These are phyloP conservation scores for Corymbia maculata DNA, from an alignment of 345 rosid species.

Conservation along the genomic window DNA sequence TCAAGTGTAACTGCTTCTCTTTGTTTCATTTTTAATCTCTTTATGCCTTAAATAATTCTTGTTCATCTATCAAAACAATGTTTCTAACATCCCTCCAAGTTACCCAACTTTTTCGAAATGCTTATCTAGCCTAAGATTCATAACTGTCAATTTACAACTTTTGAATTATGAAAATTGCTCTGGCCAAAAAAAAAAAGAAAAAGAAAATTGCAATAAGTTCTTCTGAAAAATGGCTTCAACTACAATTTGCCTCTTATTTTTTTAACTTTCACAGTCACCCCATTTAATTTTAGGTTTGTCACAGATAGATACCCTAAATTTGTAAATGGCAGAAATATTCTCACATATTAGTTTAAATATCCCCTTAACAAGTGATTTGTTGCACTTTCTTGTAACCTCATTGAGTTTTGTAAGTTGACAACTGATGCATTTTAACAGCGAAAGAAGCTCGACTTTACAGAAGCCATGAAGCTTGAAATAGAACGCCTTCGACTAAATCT, in stretches of 20 bases:
- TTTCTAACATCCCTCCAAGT: not conserved
- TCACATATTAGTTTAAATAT: not conserved
- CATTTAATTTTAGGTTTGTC: not conserved
- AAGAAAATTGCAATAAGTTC: not conserved
- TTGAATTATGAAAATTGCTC: not conserved
- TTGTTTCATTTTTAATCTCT: not conserved
- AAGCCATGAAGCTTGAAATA: slow-evolving; percentile 90
- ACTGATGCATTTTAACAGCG: slow-evolving; percentile 30
- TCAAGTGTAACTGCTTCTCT: not conserved
- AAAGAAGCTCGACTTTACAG: slow-evolving; percentile 49
- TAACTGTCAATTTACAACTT: not conserved
- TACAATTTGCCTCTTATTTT: not conserved
- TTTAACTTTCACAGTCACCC: not conserved
- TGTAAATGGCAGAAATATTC: not conserved
- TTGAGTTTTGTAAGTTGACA: not conserved
- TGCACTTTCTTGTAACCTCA: not conserved
- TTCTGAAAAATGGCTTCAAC: not conserved
- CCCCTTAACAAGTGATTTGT: not conserved
- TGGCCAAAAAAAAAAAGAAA: not conserved
- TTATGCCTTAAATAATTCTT: not conserved
- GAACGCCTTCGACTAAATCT: slow-evolving; percentile 77
- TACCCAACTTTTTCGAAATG: not conserved
- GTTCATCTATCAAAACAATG: not conserved
- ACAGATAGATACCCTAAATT: not conserved
- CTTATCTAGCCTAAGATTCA: not conserved